Base-by-base conservation (phyloP, 1,284 basidiomycete genomes). In the Ustilago esculenta region DNA sequence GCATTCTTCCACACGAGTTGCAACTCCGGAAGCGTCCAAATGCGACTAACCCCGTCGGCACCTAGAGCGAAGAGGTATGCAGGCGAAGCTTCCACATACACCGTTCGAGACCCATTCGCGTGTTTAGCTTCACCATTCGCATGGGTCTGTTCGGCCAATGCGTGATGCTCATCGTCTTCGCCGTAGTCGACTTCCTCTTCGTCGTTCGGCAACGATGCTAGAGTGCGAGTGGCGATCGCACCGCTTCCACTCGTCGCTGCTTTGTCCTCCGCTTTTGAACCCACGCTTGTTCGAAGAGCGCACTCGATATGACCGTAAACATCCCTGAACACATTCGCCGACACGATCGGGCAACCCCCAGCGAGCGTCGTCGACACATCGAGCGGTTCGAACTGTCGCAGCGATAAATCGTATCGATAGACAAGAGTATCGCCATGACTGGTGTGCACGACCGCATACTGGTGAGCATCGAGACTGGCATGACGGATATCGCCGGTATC, bases 101-200 rank as follows among this genome's bases (percentile, higher is more conserved):
- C 2, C 4, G 18, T 1, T 3, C 14, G 17, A 0, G 23, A 10
- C 2, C 29, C 57, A 8, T 34, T 50, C 8, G 18, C 7, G 6
- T 29, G 27, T 14, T 55, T 54, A 24, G 18, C 27, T 11, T 45
- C 37, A 46, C 43, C 44, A 29, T 60, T 63, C 25, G 52, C 43
- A n/a, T 47, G 29, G 20, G 64, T 43, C 11, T 60, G 44, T 3
- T 46, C 42, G 32, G 45, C 25, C 0, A 48, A 29, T 4, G 51
- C 45, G 4, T 44, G 36, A 7, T 43, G 45, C 4, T 48, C 45
- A 27, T 61, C 59, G 24, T 76, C 74, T 24, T 77, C 75, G 29
- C 65, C 72, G 33, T 76, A 77, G 32, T 77, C 75, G 8, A 77
- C 67, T 30, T 75, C 73, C 37, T 76, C 73, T 12, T 76, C 72